These are phyloP conservation scores for Botryotinia globosa DNA, from an alignment of 2,329 filamentous ascomycete species.

Conservation along the genomic window DNA sequence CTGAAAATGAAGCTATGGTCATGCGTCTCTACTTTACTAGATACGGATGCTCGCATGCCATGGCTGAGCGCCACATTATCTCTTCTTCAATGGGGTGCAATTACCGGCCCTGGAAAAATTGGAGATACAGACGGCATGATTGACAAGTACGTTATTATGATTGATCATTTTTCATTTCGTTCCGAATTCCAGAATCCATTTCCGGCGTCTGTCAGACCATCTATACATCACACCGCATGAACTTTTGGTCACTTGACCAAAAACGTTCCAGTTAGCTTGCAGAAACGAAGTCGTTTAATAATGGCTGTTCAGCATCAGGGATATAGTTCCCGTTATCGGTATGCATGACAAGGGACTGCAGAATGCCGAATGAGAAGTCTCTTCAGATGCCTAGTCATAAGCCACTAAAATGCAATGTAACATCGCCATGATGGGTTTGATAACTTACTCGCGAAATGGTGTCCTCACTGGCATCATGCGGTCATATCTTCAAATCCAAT, in stretches of 20 bases:
- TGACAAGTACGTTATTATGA: conserved; percentile 68
- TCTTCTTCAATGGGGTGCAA: conserved; percentile 69
- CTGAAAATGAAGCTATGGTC: conserved; percentile 75
- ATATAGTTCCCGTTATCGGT: conserved; percentile 28
- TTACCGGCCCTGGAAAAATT: conserved; percentile 71
- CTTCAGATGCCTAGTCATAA: conserved; percentile 17
- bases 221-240: conserved; percentile 22
- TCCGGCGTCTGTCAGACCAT: conserved; percentile 21
- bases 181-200: conserved; percentile 14
- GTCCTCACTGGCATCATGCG: conserved; percentile 25
- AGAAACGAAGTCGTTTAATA: conserved; percentile 31
- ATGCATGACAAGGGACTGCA: conserved; percentile 34
- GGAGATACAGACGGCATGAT: conserved; percentile 73
- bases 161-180: conserved; percentile 22
- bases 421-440: conserved; percentile 18
- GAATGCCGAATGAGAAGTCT: conserved; percentile 23
- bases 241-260: conserved; percentile 51
- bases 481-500: conserved; percentile 24
- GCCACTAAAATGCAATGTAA: conserved; percentile 27
- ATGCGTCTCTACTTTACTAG: conserved; percentile 68
- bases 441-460: conserved; percentile 5
- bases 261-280: conserved; percentile 34
- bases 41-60: conserved; percentile 80
- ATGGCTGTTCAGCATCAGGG: conserved; percentile 22
- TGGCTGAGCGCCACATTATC: conserved; percentile 78